Percentiles rank a stretch among this genome's conserved stretches.
Evolutionary conservation across 306 rosid genomes (phyloP).

Genomic region (Styphnolobium japonicum): DNA sequence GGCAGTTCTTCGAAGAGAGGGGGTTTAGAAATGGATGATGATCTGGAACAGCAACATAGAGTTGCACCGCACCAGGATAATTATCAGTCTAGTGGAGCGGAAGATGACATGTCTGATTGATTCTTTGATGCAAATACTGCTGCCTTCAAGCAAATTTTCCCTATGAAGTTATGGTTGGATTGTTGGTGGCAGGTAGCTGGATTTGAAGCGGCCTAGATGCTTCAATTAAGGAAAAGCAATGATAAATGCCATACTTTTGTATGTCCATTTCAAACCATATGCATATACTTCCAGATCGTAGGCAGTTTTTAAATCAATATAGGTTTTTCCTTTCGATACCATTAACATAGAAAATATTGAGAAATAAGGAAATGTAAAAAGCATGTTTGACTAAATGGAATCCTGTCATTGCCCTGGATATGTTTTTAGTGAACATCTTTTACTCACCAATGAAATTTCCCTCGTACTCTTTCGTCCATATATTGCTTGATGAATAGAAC

Average conservation of each 20-base stretch:
- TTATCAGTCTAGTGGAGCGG: conserved; percentile 79
- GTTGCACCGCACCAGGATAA: conserved; percentile 50
- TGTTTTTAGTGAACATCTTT: neutral
- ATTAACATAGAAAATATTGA: conserved; percentile 19
- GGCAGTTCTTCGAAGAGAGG: conserved; percentile 49
- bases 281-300: conserved; percentile 36
- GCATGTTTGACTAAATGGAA: conserved; percentile 21
- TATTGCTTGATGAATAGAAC: neutral
- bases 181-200: conserved; percentile 21
- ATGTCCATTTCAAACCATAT: conserved; percentile 27
- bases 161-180: conserved; percentile 16
- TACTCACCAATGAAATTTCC: neutral
- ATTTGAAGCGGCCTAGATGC: conserved; percentile 5
- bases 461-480: neutral
- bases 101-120: conserved; percentile 82
- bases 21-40: conserved; percentile 65
- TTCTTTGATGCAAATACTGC: conserved; percentile 27
- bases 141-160: conserved; percentile 19
- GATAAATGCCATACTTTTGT: conserved; percentile 11
- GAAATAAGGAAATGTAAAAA: conserved; percentile 35
- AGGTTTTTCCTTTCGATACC: conserved; percentile 31
- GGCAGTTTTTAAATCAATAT: conserved; percentile 32
- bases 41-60: conserved; percentile 59
- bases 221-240: conserved; percentile 19
- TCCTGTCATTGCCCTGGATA: neutral